Evolutionary conservation across 2,329 filamentous ascomycete genomes (phyloP).

Genomic region (Simplicillium aogashimaense): DNA sequence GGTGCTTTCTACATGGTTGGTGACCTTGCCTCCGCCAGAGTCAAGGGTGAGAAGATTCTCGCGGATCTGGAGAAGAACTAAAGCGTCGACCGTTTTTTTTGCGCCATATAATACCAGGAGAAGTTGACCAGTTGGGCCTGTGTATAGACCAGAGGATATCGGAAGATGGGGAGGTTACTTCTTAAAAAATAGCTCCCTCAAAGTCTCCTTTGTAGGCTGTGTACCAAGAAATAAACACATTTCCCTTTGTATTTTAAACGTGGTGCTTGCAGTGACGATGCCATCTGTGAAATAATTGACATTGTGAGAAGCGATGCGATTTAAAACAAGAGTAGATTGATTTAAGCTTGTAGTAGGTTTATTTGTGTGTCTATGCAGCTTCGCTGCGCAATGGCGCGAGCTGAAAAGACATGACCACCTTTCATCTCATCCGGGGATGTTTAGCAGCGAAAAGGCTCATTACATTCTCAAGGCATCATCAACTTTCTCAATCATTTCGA

Average conservation of each 20-base stretch:
- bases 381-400: too few species aligned
- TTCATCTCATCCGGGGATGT: too few species aligned
- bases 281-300: too few species aligned
- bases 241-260: slow-evolving; percentile 31
- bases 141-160: slow-evolving; percentile 48
- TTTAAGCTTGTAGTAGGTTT: too few species aligned
- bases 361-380: too few species aligned
- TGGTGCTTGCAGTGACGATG: slow-evolving; percentile 7
- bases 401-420: too few species aligned
- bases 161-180: slow-evolving; percentile 37
- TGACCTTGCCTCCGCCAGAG: slow-evolving; percentile 82
- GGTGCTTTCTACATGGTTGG: slow-evolving; percentile 97
- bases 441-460: too few species aligned
- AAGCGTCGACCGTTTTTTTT: slow-evolving; percentile 17
- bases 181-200: slow-evolving; percentile 35
- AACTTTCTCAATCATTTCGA: too few species aligned
- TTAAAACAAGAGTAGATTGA: too few species aligned
- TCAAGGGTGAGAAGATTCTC: slow-evolving; percentile 99
- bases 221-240: slow-evolving; percentile 47
- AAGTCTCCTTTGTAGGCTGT: slow-evolving; percentile 52
- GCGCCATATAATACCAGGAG: slow-evolving; percentile 24
- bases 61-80: slow-evolving; percentile 72
- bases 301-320: too few species aligned
- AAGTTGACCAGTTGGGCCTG: slow-evolving; percentile 27
- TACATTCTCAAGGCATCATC: too few species aligned